Evolutionary conservation across 2,329 filamentous ascomycete genomes (phyloP).

Genomic region (Lasiodiplodia hormozganensis): DNA sequence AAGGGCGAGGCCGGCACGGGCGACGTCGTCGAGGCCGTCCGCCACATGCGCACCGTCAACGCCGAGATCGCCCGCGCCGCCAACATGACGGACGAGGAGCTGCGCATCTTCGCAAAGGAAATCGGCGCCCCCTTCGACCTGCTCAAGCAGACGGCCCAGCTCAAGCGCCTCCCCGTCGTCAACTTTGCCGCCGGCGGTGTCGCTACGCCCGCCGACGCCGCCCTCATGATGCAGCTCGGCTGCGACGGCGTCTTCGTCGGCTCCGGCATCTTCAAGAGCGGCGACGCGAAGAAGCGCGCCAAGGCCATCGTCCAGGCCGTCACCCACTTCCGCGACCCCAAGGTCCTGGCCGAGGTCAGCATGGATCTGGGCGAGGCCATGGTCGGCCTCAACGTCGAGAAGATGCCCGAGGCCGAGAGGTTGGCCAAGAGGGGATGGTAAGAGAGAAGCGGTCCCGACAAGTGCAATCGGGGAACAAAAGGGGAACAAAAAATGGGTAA

Average conservation of each 20-base stretch:
- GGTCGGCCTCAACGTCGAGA: conserved; percentile 89
- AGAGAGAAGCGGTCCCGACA: conserved; percentile 23
- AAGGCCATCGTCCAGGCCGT: conserved; percentile 94
- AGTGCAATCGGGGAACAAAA: background rate
- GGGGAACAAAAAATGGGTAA: background rate
- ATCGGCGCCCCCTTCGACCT: conserved; percentile 79
- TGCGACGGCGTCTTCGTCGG: conserved; percentile 98
- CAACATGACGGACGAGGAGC: conserved; percentile 70
- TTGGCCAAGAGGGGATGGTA: conserved; percentile 88
- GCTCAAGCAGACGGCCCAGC: conserved; percentile 83
- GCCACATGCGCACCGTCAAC: conserved; percentile 93
- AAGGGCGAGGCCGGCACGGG: conserved; percentile 98
- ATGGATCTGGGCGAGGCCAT: conserved; percentile 95
- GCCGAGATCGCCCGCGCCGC: conserved; percentile 77
- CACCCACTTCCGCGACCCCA: conserved; percentile 86
- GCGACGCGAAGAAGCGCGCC: conserved; percentile 86
- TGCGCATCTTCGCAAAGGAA: conserved; percentile 81
- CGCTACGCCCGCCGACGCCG: conserved; percentile 97
- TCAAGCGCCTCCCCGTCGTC: conserved; percentile 89
- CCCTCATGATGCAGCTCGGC: conserved; percentile 98
- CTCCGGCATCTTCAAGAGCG: conserved; percentile 96
- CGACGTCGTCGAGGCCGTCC: conserved; percentile 94
- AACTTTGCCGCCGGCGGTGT: conserved; percentile 99
- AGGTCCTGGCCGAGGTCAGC: conserved; percentile 85
- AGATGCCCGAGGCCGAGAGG: conserved; percentile 80